phyloP scores from a whole-genome alignment of 768 basidiomycete species.

The Russula brevipes region DNA sequence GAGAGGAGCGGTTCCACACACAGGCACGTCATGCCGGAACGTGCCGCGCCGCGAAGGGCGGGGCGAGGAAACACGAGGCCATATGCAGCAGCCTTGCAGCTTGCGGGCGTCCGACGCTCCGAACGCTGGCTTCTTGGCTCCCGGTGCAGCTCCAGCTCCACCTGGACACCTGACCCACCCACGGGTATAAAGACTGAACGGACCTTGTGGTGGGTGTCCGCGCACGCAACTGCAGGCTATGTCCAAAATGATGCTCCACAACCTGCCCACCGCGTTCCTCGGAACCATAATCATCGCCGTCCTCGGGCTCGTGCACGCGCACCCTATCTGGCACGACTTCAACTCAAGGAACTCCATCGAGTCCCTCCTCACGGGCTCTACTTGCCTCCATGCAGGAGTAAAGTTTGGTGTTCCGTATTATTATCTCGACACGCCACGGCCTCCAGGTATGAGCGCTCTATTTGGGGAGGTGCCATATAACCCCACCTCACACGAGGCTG shows the following conservation, averaged over 20 bases:
- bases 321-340: constrained; percentile 7
- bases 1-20: no score
- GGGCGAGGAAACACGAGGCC: neutral
- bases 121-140: no score
- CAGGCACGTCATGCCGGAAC: neutral
- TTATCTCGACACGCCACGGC: constrained; percentile 2
- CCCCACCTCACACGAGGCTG: neutral
- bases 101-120: no score
- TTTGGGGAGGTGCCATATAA: neutral
- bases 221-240: no score
- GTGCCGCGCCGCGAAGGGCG: neutral
- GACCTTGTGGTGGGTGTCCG: neutral
- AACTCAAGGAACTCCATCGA: neutral
- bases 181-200: neutral
- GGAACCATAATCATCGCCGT: neutral
- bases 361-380: constrained; percentile 6
- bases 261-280: neutral
- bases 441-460: constrained; percentile 4
- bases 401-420: constrained; percentile 4
- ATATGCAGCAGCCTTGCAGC: no score
- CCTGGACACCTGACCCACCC: neutral
- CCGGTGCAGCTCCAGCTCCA: no score
- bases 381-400: neutral
- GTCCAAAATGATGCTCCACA: neutral
- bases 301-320: neutral